These are phyloP conservation scores for Xylariales sp. DNA, from an alignment of 2,329 filamentous ascomycete genomes.

Conservation along the genomic window DNA sequence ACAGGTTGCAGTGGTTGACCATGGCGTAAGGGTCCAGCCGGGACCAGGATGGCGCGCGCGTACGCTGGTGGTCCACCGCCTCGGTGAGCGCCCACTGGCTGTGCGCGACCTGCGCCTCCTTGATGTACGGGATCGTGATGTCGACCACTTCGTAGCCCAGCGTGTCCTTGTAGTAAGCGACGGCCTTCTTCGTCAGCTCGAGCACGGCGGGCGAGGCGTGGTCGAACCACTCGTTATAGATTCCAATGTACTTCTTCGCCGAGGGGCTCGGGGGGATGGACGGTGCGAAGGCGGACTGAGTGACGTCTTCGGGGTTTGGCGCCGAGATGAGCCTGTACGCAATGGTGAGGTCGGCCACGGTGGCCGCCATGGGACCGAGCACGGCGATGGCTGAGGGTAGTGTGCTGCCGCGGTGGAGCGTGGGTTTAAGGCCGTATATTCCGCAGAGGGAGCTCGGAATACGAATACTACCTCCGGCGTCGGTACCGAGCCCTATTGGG, in stretches of 20 bases:
- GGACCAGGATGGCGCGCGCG: conserved; percentile 34
- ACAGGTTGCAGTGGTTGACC: conserved; percentile 62
- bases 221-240: conserved; percentile 66
- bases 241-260: conserved; percentile 61
- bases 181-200: conserved; percentile 54
- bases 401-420: conserved; percentile 63
- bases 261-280: conserved; percentile 39
- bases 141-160: conserved; percentile 48
- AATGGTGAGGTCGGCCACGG: conserved; percentile 71
- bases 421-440: conserved; percentile 76
- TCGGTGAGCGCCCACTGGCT: conserved; percentile 74
- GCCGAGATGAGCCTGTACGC: conserved; percentile 78
- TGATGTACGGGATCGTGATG: conserved; percentile 61
- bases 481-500: conserved; percentile 70
- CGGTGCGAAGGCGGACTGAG: conserved; percentile 60
- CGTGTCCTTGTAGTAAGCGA: conserved; percentile 44
- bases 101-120: conserved; percentile 73
- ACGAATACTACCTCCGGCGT: conserved; percentile 72
- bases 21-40: conserved; percentile 43
- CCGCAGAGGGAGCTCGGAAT: conserved; percentile 75
- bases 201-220: conserved; percentile 62
- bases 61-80: conserved; percentile 45
- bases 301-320: conserved; percentile 60
- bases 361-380: conserved; percentile 71
- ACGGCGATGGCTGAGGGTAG: conserved; percentile 55